Base-by-base conservation (phyloP, 1,139 yeast genomes). In the Candida neerlandica region DNA sequence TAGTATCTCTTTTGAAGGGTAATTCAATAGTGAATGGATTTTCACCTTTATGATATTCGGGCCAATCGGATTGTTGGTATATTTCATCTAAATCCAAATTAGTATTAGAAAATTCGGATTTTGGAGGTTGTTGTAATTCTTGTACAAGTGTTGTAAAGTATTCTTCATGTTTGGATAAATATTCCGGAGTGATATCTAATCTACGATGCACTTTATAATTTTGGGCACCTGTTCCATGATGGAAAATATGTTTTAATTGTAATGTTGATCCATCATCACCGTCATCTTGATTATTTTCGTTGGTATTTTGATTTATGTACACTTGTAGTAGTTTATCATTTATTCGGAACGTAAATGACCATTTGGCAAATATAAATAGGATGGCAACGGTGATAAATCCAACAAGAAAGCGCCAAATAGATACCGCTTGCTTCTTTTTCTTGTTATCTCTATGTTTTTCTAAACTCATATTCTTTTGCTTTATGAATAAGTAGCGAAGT, bases 201-300 rank as follows among this genome's bases (percentile, higher is more conserved):
- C 83, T 60, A 32, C 73, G 65, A 56, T 78, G 84, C 0, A 64
- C 54, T 23, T 61, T 63, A 49, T 71, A 63, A 45, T 67, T 52
- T 21, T 61, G 51, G 5, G 64, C 52, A 2, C 80, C 80, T 0
- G 81, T 66, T 16, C 81, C 82, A 56, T 78, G 83, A 58, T 81
- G 86, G 55, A 69, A 78, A 5, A 81, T 75, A 59, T 81, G 85
- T 51, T 67, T 73, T 21, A 76, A 58, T 48, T 61, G 69, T 58
- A 73, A 70, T 16, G 51, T 45, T 21, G 41, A 37, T 4, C 41
- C 41, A 19, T 54, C 48, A 12, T 44, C 19, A 16, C 5, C 23
- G 1, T 27, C 23, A 1, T 5, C 15, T 35, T 35, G 14, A 18
- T 14, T 18, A 10, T 18, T 32, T n/a, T 23, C 23, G 46, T 21